A percentile compares a stretch with the other conserved stretches of the same genome.
phyloP scores from a whole-genome alignment of 2,329 filamentous ascomycete species.

The Teratosphaeria nubilosa region DNA sequence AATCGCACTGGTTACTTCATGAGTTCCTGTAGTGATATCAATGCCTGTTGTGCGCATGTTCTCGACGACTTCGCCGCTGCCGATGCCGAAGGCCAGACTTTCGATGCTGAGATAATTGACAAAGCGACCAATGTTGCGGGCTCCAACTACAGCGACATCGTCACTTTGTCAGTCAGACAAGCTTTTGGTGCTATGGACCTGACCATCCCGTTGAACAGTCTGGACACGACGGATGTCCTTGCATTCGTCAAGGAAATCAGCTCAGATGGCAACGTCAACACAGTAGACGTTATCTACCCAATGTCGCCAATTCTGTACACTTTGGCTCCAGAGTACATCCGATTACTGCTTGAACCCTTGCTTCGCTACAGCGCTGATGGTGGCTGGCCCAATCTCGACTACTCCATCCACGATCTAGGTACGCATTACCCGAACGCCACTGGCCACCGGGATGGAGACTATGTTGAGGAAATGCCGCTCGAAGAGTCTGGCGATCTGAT shows the following conservation, averaged over 20 bases:
- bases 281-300: constrained; percentile 41
- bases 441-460: constrained; percentile 23
- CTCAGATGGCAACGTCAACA: constrained; percentile 75
- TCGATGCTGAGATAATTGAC: constrained; percentile 11
- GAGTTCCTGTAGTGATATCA: constrained; percentile 24
- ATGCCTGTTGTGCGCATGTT: constrained; percentile 29
- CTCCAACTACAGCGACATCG: constrained; percentile 40
- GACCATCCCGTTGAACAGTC: constrained; percentile 36
- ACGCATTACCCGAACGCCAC: constrained; percentile 24
- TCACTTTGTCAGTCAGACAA: constrained; percentile 44
- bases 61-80: constrained; percentile 31
- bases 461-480: constrained; percentile 40
- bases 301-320: constrained; percentile 20
- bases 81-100: constrained; percentile 22
- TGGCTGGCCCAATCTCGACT: constrained; percentile 20
- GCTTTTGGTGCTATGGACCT: constrained; percentile 42
- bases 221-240: constrained; percentile 64
- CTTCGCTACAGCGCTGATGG: constrained; percentile 25
- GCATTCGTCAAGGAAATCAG: constrained; percentile 55
- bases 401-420: constrained; percentile 25
- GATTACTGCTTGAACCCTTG: constrained; percentile 29
- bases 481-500: constrained; percentile 53
- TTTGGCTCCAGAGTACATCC: constrained; percentile 22
- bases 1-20: constrained; percentile 32
- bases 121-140: constrained; percentile 33